Conservation (phyloP, 1,139 yeast species). For the Diutina scorzettiae region DNA sequence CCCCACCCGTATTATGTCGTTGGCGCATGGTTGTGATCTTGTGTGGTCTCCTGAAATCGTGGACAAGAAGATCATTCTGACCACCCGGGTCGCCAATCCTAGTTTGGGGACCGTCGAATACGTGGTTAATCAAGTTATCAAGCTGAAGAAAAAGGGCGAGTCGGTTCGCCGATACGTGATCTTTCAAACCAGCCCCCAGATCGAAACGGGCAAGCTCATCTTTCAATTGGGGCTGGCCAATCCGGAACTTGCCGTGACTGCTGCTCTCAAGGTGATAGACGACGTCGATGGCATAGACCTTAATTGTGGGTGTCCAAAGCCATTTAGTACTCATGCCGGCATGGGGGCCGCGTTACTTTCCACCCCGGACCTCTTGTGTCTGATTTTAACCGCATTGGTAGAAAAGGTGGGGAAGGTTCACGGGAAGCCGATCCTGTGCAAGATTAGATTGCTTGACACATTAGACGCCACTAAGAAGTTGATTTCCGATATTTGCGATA, state of each 20-base stretch:
- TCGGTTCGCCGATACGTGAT: constrained; percentile 22
- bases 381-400: constrained; percentile 57
- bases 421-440: constrained; percentile 76
- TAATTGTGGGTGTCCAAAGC: constrained; percentile 95
- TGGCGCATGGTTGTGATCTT: constrained; percentile 79
- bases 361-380: constrained; percentile 68
- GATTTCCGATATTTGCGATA: constrained; percentile 51
- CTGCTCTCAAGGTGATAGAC: constrained; percentile 63
- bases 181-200: constrained; percentile 58
- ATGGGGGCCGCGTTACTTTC: constrained; percentile 91
- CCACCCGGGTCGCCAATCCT: constrained; percentile 49
- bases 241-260: constrained; percentile 76
- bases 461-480: constrained; percentile 47
- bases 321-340: constrained; percentile 78
- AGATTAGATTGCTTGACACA: constrained; percentile 64
- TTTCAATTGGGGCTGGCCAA: constrained; percentile 87
- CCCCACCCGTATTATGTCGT: constrained; percentile 71
- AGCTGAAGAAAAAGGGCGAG: constrained; percentile 12
- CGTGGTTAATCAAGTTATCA: constrained; percentile 17
- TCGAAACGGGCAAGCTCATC: constrained; percentile 54
- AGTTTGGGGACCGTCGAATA: constrained; percentile 51
- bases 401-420: constrained; percentile 68
- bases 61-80: constrained; percentile 68
- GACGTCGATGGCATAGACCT: constrained; percentile 92
- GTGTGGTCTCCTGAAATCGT: constrained; percentile 96